These are phyloP conservation scores for Neurospora tetraspora DNA, from an alignment of 495 filamentous ascomycete genomes.

Conservation along the genomic window DNA sequence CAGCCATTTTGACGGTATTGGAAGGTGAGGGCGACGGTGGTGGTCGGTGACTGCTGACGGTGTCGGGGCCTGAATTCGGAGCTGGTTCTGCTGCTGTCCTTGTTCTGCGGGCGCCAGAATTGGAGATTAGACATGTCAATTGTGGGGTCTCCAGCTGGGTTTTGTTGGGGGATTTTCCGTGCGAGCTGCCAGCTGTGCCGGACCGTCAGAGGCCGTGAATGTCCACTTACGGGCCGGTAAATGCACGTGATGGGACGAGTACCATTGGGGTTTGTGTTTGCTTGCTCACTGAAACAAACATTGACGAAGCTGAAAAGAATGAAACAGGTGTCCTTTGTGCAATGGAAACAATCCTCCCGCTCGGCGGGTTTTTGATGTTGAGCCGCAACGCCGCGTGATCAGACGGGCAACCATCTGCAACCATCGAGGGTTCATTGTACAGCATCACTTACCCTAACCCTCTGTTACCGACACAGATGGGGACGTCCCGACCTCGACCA, in stretches of 20 bases:
- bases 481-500: neutral
- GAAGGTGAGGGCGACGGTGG: neutral
- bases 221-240: neutral
- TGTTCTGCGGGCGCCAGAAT: neutral
- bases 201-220: neutral
- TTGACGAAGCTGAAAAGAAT: neutral
- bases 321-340: neutral
- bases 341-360: neutral
- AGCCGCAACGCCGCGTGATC: neutral
- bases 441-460: neutral
- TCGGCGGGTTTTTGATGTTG: neutral
- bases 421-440: neutral
- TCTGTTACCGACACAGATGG: neutral
- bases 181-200: neutral
- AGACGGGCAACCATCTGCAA: neutral
- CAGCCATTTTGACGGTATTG: slow-evolving; percentile 51
- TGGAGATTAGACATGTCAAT: neutral
- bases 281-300: neutral
- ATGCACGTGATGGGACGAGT: neutral
- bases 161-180: neutral
- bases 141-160: neutral
- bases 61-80: neutral
- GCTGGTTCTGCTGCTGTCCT: neutral
- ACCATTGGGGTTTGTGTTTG: neutral
- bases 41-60: neutral